A percentile compares a stretch with the other conserved stretches of the same genome.
phyloP scores from a whole-genome alignment of 2,329 filamentous ascomycete genomes.

The Fusarium sp. region DNA sequence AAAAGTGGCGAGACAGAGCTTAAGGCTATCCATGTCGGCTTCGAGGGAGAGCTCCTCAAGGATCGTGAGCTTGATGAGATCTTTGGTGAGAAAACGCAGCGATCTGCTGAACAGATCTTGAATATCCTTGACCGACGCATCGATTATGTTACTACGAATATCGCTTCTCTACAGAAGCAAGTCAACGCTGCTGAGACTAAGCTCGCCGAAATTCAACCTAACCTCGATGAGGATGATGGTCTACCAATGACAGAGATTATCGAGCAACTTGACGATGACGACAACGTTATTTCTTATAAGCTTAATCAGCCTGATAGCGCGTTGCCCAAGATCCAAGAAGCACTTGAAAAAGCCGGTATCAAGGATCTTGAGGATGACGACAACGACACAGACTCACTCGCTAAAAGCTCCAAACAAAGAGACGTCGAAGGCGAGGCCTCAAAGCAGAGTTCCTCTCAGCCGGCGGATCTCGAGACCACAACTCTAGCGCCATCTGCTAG shows the following conservation, averaged over 20 bases:
- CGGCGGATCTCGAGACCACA: conserved; percentile 10
- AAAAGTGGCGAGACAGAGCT: conserved; percentile 64
- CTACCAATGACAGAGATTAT: conserved; percentile 90
- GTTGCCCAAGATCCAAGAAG: conserved; percentile 76
- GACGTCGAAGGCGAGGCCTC: conserved; percentile 6
- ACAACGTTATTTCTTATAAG: conserved; percentile 79
- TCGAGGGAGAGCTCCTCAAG: conserved; percentile 73
- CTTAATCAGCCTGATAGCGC: conserved; percentile 76
- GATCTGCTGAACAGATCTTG: conserved; percentile 63
- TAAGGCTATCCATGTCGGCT: conserved; percentile 67
- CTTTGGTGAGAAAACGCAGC: conserved; percentile 50
- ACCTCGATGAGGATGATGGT: conserved; percentile 74
- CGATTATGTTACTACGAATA: conserved; percentile 90
- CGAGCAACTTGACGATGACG: conserved; percentile 92
- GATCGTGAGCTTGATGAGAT: conserved; percentile 67
- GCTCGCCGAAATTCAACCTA: conserved; percentile 73
- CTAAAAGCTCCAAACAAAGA: conserved; percentile 3
- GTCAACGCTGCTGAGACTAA: conserved; percentile 77
- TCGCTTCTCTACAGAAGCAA: conserved; percentile 79
- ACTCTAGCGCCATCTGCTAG: conserved; percentile 48
- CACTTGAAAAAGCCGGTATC: conserved; percentile 81
- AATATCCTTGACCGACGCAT: conserved; percentile 76
- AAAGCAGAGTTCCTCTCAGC: neutral
- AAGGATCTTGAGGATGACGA: conserved; percentile 56
- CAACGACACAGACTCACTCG: conserved; percentile 18